These are phyloP conservation scores for Cladosporium sphaerospermum DNA, from an alignment of 2,329 filamentous ascomycete species.

Conservation along the genomic window DNA sequence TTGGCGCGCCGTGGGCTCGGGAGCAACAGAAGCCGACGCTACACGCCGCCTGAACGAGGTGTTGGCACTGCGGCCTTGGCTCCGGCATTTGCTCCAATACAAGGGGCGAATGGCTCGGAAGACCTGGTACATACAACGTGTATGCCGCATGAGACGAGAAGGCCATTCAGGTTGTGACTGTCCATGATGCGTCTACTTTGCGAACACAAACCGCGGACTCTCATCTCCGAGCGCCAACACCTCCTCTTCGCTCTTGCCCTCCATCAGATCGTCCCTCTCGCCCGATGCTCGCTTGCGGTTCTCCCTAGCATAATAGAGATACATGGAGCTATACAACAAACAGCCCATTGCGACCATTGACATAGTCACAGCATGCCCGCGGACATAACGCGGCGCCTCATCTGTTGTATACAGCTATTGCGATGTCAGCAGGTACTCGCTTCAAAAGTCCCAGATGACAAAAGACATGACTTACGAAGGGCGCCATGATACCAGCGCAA, in stretches of 20 bases:
- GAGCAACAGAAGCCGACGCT: too few relatives aligned
- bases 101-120: too few relatives aligned
- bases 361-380: conserved; percentile 49
- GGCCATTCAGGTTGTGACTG: too few relatives aligned
- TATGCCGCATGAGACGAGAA: too few relatives aligned
- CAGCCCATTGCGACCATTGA: conserved; percentile 36
- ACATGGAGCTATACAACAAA: conserved; percentile 22
- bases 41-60: too few relatives aligned
- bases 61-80: too few relatives aligned
- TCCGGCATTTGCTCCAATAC: too few relatives aligned
- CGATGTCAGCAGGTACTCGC: conserved; percentile 21
- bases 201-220: conserved; percentile 13
- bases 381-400: conserved; percentile 42
- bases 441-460: conserved; percentile 14
- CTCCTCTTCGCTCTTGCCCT: conserved; percentile 58
- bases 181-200: background rate
- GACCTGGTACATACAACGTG: too few relatives aligned
- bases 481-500: conserved; percentile 59
- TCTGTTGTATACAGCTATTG: conserved; percentile 40
- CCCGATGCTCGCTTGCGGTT: conserved; percentile 46
- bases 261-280: conserved; percentile 56
- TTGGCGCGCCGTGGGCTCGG: too few relatives aligned
- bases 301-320: conserved; percentile 31
- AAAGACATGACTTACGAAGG: conserved; percentile 47
- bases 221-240: conserved; percentile 62